These are phyloP conservation scores for Alternaria panax DNA, from an alignment of 2,329 filamentous ascomycete species.

Conservation along the genomic window DNA sequence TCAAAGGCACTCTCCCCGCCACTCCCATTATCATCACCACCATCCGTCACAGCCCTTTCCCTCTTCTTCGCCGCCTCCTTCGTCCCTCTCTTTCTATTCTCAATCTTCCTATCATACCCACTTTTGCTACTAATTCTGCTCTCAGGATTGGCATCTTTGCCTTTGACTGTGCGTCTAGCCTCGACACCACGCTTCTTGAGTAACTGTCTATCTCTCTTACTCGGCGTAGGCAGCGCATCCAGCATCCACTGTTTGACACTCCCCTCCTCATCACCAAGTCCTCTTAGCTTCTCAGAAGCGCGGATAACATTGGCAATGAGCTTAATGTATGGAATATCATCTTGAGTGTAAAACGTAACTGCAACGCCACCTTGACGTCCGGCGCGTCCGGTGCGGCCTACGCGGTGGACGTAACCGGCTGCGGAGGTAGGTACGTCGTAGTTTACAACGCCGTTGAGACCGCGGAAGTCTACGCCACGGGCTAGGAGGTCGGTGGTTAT, in stretches of 20 bases:
- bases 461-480: constrained; percentile 91
- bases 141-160: constrained; percentile 29
- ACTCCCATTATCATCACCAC: constrained; percentile 16
- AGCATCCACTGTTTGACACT: constrained; percentile 75
- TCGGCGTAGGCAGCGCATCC: constrained; percentile 82
- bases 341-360: constrained; percentile 93
- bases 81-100: constrained; percentile 70
- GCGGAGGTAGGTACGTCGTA: constrained; percentile 95
- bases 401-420: constrained; percentile 90
- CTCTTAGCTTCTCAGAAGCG: constrained; percentile 75
- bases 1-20: constrained; percentile 41
- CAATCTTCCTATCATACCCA: constrained; percentile 73
- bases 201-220: constrained; percentile 82
- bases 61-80: constrained; percentile 45
- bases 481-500: constrained; percentile 95
- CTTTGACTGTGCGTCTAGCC: constrained; percentile 61
- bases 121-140: constrained; percentile 83
- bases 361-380: constrained; percentile 87
- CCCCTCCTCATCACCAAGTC: constrained; percentile 50
- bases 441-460: constrained; percentile 95
- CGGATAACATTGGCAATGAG: constrained; percentile 93
- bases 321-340: constrained; percentile 89
- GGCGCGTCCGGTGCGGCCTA: constrained; percentile 87
- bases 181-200: constrained; percentile 84
- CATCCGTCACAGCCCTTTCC: constrained; percentile 27